Evolutionary conservation across 208 protist genomes (phyloP).

Genomic region (Trypanosoma caninum): DNA sequence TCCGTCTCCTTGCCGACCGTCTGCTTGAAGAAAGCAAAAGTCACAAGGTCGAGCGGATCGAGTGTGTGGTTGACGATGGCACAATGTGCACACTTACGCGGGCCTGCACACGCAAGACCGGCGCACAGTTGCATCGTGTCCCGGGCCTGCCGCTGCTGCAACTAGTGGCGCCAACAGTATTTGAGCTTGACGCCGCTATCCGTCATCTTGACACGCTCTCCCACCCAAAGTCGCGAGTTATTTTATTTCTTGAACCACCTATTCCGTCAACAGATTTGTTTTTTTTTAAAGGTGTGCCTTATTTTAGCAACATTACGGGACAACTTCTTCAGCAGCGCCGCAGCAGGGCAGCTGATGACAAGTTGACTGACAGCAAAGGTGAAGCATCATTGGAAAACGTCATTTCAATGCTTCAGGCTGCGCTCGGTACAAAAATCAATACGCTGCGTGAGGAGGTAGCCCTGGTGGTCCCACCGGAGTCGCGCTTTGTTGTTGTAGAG

Average conservation of each 20-base stretch:
- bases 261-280: conserved; percentile 42
- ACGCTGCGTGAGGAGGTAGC: conserved; percentile 29
- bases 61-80: conserved; percentile 5
- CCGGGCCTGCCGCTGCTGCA: conserved; percentile 22
- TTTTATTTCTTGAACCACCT: conserved; percentile 68
- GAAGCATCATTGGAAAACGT: conserved; percentile 25
- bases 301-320: conserved; percentile 30
- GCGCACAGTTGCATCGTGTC: conserved; percentile 2
- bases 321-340: conserved; percentile 29
- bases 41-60: conserved; percentile 9
- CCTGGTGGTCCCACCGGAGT: conserved; percentile 1
- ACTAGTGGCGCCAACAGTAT: conserved; percentile 31
- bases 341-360: background rate
- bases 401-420: conserved; percentile 18
- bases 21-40: conserved; percentile 20
- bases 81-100: conserved; percentile 6
- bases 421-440: conserved; percentile 15
- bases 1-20: conserved; percentile 49
- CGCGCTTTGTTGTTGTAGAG: conserved; percentile 20
- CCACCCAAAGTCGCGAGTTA: conserved; percentile 12
- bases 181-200: conserved; percentile 41
- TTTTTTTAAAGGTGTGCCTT: conserved; percentile 70
- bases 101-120: conserved; percentile 14
- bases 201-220: conserved; percentile 27
- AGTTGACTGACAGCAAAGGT: background rate